phyloP scores from a whole-genome alignment of 2,329 filamentous ascomycete genomes.

The Penicillium sp. region DNA sequence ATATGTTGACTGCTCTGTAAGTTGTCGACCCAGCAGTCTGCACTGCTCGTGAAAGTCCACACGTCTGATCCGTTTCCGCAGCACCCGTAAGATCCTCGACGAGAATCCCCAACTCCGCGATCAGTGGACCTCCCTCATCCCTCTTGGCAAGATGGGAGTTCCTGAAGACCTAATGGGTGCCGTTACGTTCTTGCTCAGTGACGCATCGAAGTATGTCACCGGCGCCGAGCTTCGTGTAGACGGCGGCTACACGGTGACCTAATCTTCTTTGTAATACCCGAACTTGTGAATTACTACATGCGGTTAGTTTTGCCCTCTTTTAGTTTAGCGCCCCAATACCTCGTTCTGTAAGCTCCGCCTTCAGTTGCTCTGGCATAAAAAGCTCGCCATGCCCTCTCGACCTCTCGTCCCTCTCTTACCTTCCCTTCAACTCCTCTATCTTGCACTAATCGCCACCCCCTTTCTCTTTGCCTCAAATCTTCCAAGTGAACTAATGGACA shows the following conservation, averaged over 20 bases:
- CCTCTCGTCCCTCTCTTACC: too few relatives aligned
- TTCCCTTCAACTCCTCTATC: too few relatives aligned
- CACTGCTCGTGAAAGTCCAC: not conserved
- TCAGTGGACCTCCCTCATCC: slow-evolving; percentile 90
- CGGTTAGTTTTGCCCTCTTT: not conserved
- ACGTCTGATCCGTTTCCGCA: slow-evolving; percentile 36
- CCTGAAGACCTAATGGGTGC: slow-evolving; percentile 93
- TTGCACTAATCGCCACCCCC: too few relatives aligned
- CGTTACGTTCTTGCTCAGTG: slow-evolving; percentile 80
- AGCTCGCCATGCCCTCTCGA: not conserved
- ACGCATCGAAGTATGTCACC: slow-evolving; percentile 73
- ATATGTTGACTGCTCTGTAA: slow-evolving; percentile 93
- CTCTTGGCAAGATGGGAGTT: slow-evolving; percentile 88
- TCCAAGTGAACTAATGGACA: too few relatives aligned
- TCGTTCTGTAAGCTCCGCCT: not conserved
- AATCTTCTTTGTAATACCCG: slow-evolving; percentile 21
- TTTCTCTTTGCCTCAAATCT: too few relatives aligned
- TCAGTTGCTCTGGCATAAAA: not conserved
- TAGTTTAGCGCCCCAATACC: not conserved
- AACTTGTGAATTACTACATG: not conserved
- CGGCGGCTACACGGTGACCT: slow-evolving; percentile 84
- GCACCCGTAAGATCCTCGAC: slow-evolving; percentile 89
- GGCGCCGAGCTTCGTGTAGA: slow-evolving; percentile 79
- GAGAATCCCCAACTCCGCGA: slow-evolving; percentile 87
- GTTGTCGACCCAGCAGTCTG: slow-evolving; percentile 29